Evolutionary conservation across 768 basidiomycete species (phyloP), one percentile per base, ranked within the genome.

Genomic region (Coprinellus aureogranulatus): DNA sequence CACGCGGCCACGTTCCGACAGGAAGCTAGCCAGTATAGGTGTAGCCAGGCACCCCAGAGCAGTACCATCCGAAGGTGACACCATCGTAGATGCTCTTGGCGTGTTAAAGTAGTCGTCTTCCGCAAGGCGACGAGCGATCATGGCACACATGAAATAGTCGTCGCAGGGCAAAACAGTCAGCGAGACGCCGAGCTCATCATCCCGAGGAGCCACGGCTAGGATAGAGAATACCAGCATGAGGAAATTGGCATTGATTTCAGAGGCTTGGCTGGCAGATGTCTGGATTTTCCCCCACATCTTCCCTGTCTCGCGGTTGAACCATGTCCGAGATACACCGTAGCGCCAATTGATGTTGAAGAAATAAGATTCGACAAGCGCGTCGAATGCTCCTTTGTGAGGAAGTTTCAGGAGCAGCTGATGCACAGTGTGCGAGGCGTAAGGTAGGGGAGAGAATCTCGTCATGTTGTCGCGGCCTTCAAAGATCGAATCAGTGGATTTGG

Each of bases 191-290:
- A 52, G 20, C 34, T 52, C 31, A 16, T 52, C 50, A 23, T 52
- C 50, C 51, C 62, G 62, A 4, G 78, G 77, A 8, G 77, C 70
- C 40, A 74, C 71, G 11, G 81, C 79, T 42, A 82, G 67, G 34
- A 81, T 71, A 16, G 80, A 72, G 59, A 80, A 83, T n/a, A 83
- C 58, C 1, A 84, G 73, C 20, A 71, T 74, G 16, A 83, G 65
- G 80, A 80, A 83, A 63, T 81, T 74, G 18, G 77, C 70, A 60
- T 82, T 83, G 63, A 81, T 70, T 49, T 76, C 72, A 22, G 73
- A 65, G 57, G 66, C 25, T 62, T 65, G n/a, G 61, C 61, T 53
- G 61, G 62, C 23, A 65, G 63, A 37, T 48, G 72, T 67, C 39
- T 74, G 71, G 22, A 82, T 54, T 31, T 70, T 69, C n/a, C 59